A percentile compares a stretch with the other conserved stretches of the same genome.
Conservation (phyloP, 1,284 basidiomycete species). For the Sanguinoderma infundibulare region DNA sequence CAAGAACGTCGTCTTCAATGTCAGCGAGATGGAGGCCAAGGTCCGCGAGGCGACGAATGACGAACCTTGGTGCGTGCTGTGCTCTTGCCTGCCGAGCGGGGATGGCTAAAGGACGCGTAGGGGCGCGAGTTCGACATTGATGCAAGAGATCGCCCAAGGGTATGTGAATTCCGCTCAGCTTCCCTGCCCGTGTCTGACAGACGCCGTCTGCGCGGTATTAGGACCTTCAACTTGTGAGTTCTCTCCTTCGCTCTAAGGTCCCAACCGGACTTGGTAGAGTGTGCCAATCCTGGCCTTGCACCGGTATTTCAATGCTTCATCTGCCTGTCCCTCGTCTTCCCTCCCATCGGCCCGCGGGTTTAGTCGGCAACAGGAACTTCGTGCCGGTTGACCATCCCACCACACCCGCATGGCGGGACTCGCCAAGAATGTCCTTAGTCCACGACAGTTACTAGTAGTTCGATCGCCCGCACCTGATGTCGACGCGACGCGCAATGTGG, state of each 20-base stretch:
- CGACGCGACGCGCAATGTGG: no score
- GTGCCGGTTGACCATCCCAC: neutral
- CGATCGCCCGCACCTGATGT: no score
- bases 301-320: neutral
- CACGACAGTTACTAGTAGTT: no score
- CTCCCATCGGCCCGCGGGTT: neutral
- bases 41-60: constrained; percentile 98
- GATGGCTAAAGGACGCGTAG: constrained; percentile 45
- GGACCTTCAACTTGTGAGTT: constrained; percentile 91
- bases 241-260: neutral
- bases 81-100: neutral
- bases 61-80: constrained; percentile 81
- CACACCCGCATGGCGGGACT: neutral
- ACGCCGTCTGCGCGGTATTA: constrained; percentile 32
- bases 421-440: no score
- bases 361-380: neutral
- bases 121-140: constrained; percentile 97
- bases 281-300: neutral
- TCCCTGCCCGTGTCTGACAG: neutral
- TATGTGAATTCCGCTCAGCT: constrained; percentile 43
- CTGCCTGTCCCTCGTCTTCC: neutral
- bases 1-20: constrained; percentile 91
- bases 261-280: neutral
- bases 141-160: constrained; percentile 99
- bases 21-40: constrained; percentile 97